Base-by-base conservation (phyloP, 2,329 filamentous ascomycete genomes). In the Incumbomyces lentus region DNA sequence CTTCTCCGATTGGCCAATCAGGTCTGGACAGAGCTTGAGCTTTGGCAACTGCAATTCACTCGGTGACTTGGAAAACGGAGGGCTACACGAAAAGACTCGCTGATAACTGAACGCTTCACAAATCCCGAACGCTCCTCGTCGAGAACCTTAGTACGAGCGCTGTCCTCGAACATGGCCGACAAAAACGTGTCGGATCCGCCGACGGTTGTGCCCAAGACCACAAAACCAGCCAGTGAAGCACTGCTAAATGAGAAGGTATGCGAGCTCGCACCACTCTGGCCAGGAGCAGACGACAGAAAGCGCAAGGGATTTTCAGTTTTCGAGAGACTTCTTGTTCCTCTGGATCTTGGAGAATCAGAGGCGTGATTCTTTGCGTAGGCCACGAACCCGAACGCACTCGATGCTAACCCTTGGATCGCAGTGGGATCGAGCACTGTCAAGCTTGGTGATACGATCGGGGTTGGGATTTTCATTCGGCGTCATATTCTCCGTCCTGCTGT, bases 361-460 rank as follows among this genome's bases (percentile, higher is more conserved):
- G 5, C 22, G 22, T 8, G 22, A 26, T 26, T 26, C 22, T 26
- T 26, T 26, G 22, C 22, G 5, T 26, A 8, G 8, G 22, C 22
- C 22, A 26, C 22, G 5, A 26, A 26, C 4, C 22, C 22, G 8
- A 30, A 39, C 30, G 34, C 26, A 46, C 19, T n/a, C n/a, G n/a
- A 7, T 32, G 43, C 43, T 46, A 40, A 46, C 43, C 12, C 4
- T 18, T 41, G 16, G 12, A 14, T 10, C 34, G 55, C 58, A 98
- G 92, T 98, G 92, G 92, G 92, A 98, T 68, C 90, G 86, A 72
- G 95, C 92, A 71, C 82, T 98, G 59, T 96, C 92, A 59, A 95
- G 93, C 64, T 80, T 95, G 68, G 80, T 98, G 65, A 93, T 98
- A 75, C 89, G 93, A 70, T 96, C 90, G 56, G 83, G 86, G 47